These are phyloP conservation scores for Protomyces arabidopsidicola DNA, from an alignment of 1,139 yeast species.

Conservation along the genomic window DNA sequence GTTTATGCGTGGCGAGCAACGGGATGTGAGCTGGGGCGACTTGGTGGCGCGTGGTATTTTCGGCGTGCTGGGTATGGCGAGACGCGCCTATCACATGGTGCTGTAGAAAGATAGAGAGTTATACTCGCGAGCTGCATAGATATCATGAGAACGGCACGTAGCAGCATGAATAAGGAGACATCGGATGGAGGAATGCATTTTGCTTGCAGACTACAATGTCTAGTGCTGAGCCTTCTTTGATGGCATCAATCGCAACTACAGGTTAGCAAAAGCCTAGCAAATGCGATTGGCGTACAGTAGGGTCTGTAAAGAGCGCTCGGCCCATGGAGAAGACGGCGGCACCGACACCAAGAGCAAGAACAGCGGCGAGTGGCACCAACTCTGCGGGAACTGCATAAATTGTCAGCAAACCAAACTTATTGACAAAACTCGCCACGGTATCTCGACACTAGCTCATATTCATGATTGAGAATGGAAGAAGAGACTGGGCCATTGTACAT, in stretches of 20 bases:
- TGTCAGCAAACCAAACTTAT: too few species aligned
- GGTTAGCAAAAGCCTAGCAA: neutral
- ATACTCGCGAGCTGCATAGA: too few species aligned
- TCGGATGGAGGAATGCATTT: neutral
- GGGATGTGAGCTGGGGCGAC: slow-evolving; percentile 6
- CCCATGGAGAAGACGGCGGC: slow-evolving; percentile 27
- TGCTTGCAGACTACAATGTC: neutral
- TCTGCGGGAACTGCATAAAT: slow-evolving; percentile 15
- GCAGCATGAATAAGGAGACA: neutral
- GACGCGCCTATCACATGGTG: neutral
- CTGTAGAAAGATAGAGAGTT: neutral
- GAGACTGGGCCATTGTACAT: neutral
- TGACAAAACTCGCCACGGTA: too few species aligned
- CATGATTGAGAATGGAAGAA: neutral
- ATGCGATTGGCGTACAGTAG: slow-evolving; percentile 7
- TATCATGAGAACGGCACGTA: too few species aligned
- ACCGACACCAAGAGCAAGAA: slow-evolving; percentile 26
- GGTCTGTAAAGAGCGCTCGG: slow-evolving; percentile 23
- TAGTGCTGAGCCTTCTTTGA: slow-evolving; percentile 15
- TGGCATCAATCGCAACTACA: slow-evolving; percentile 23
- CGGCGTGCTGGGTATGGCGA: neutral
- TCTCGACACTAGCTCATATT: neutral
- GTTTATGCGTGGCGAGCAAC: slow-evolving; percentile 24
- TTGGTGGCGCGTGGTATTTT: slow-evolving; percentile 4
- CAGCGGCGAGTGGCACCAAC: slow-evolving; percentile 23